Percentiles rank a stretch among this genome's conserved stretches.
Conservation (phyloP, 805 yeast species). For the Ogataea salicorniae region DNA sequence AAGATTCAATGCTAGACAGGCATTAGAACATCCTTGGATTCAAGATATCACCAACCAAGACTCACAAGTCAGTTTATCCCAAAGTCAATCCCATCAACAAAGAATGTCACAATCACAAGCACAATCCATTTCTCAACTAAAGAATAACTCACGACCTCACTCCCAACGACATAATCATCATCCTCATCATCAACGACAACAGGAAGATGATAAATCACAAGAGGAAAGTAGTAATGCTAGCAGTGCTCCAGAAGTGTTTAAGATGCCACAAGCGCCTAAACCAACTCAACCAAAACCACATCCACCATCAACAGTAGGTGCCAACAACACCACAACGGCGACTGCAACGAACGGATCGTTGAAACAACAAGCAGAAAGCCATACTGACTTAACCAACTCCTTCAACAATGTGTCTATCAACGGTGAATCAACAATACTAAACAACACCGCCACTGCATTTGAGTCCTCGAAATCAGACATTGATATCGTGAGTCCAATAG, state of each 20-base stretch:
- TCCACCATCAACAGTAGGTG: background rate
- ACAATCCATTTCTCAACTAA: conserved; percentile 1
- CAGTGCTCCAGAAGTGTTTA: conserved; percentile 8
- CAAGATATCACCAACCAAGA: conserved; percentile 24
- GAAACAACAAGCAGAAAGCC: too few relatives aligned
- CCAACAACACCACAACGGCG: background rate
- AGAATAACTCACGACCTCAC: background rate
- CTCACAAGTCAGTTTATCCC: conserved; percentile 54
- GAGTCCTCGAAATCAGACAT: too few relatives aligned
- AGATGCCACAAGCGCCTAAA: conserved; percentile 21
- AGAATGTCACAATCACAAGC: conserved; percentile 26
- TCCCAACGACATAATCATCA: background rate
- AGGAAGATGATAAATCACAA: background rate
- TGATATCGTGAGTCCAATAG: conserved; percentile 36
- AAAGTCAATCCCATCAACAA: conserved; percentile 65
- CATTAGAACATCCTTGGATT: conserved; percentile 84
- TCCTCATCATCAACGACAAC: background rate
- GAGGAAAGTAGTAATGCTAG: background rate
- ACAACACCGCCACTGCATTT: too few relatives aligned
- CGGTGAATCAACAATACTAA: background rate
- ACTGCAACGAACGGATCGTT: background rate
- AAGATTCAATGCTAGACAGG: conserved; percentile 71
- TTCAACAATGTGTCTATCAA: background rate
- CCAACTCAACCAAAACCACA: conserved; percentile 5
- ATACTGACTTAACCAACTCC: conserved; percentile 4